These are phyloP conservation scores for Neonectria magnoliae DNA, from an alignment of 2,329 filamentous ascomycete species.

Conservation along the genomic window DNA sequence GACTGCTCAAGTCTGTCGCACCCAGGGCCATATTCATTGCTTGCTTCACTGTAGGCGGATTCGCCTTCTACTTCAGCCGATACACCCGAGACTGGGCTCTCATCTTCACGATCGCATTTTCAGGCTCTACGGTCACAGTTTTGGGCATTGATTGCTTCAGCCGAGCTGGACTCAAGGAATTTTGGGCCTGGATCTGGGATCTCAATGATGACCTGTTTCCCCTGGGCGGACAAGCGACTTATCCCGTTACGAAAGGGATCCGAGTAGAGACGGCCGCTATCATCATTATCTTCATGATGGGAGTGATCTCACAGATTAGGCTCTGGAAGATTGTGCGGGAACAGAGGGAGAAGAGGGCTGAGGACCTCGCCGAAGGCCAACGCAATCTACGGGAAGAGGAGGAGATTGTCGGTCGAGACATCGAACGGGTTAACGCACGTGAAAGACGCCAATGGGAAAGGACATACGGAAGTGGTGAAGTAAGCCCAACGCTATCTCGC, in stretches of 20 bases:
- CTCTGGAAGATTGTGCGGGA: slow-evolving; percentile 84
- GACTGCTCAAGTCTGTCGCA: slow-evolving; percentile 70
- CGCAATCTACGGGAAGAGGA: slow-evolving; percentile 71
- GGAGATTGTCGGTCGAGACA: slow-evolving; percentile 72
- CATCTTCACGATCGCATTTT: slow-evolving; percentile 80
- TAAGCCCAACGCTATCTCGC: slow-evolving; percentile 49
- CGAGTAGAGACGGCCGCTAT: slow-evolving; percentile 84
- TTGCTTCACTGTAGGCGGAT: slow-evolving; percentile 73
- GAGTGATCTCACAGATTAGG: slow-evolving; percentile 84
- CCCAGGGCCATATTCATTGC: slow-evolving; percentile 81
- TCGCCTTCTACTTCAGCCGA: slow-evolving; percentile 80
- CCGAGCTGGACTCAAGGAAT: slow-evolving; percentile 90
- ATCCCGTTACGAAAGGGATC: slow-evolving; percentile 87
- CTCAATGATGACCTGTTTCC: slow-evolving; percentile 86
- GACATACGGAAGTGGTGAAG: slow-evolving; percentile 72
- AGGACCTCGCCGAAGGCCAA: slow-evolving; percentile 60
- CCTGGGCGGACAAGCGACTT: slow-evolving; percentile 72
- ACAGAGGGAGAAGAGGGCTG: slow-evolving; percentile 63
- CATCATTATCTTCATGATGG: slow-evolving; percentile 77
- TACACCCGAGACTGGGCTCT: slow-evolving; percentile 82
- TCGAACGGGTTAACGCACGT: slow-evolving; percentile 69
- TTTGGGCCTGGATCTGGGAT: slow-evolving; percentile 92
- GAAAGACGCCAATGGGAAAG: slow-evolving; percentile 80
- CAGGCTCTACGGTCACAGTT: slow-evolving; percentile 80
- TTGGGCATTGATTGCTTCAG: slow-evolving; percentile 93